Conservation (phyloP, 2,329 filamentous ascomycete genomes). For the Aspergillus tubingensis region DNA sequence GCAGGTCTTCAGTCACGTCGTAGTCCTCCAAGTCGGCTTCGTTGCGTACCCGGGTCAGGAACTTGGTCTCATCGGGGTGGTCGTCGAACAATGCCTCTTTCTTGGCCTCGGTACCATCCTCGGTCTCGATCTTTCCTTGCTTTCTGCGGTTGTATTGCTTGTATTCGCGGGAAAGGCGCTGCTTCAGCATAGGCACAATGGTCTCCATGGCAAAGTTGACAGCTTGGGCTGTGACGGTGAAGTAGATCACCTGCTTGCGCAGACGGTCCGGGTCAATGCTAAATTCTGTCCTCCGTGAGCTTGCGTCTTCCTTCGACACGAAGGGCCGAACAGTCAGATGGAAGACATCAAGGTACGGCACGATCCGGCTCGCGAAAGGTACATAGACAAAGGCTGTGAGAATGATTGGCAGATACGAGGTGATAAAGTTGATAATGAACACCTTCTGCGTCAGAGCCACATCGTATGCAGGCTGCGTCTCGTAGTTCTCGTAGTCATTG, state of each 20-base stretch:
- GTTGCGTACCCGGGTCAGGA: conserved; percentile 78
- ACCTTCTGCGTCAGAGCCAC: conserved; percentile 87
- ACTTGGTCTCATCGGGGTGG: conserved; percentile 74
- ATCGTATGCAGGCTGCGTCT: conserved; percentile 80
- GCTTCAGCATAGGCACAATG: conserved; percentile 81
- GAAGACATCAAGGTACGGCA: conserved; percentile 89
- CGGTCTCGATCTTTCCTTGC: conserved; percentile 25
- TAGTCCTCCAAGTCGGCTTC: conserved; percentile 86
- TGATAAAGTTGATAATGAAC: conserved; percentile 98
- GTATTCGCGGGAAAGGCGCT: conserved; percentile 75
- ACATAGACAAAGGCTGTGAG: conserved; percentile 94
- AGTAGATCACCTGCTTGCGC: conserved; percentile 92
- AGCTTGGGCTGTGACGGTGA: conserved; percentile 91
- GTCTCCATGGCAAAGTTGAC: conserved; percentile 87
- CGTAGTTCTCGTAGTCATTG: conserved; percentile 88
- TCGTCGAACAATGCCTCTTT: conserved; percentile 59
- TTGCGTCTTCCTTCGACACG: conserved; percentile 71
- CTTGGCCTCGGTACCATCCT: conserved; percentile 24
- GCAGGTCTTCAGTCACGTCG: conserved; percentile 85
- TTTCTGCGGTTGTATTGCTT: conserved; percentile 37
- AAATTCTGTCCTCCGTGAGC: conserved; percentile 63
- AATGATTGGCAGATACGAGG: conserved; percentile 86
- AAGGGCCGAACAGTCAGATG: conserved; percentile 73
- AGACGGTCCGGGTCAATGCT: conserved; percentile 81
- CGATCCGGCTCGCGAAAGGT: conserved; percentile 81